phyloP scores from a whole-genome alignment of 352 stramenopile species.

The Phytophthora sansomeana region DNA sequence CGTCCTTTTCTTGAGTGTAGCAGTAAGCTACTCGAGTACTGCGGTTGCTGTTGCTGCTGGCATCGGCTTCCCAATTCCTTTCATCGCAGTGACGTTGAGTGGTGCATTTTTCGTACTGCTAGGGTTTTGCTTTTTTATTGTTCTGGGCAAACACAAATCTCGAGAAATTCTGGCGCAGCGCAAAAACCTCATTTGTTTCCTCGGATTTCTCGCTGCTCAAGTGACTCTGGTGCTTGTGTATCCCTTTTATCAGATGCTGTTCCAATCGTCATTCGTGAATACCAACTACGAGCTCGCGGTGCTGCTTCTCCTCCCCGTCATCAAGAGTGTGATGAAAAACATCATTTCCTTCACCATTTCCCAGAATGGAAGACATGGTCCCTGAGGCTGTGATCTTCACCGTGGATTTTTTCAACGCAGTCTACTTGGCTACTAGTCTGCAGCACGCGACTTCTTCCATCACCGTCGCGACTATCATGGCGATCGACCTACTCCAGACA shows the following conservation, averaged over 20 bases:
- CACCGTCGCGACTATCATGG: slow-evolving; percentile 11
- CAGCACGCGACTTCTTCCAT: slow-evolving; percentile 15
- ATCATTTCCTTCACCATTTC: slow-evolving; percentile 13
- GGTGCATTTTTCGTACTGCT: neutral
- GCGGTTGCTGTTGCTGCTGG: slow-evolving; percentile 11
- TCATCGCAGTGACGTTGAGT: slow-evolving; percentile 18
- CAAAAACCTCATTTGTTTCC: slow-evolving; percentile 4
- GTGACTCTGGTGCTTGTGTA: slow-evolving; percentile 18
- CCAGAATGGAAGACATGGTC: slow-evolving; percentile 24
- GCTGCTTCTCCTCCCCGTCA: slow-evolving; percentile 12
- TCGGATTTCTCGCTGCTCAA: slow-evolving; percentile 18
- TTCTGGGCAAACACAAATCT: neutral
- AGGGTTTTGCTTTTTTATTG: neutral
- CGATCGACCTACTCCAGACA: slow-evolving; percentile 4
- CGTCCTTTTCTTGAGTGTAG: slow-evolving; percentile 5
- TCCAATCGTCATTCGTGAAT: neutral
- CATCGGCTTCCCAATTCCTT: slow-evolving; percentile 25
- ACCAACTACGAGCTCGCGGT: neutral
- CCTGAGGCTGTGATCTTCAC: slow-evolving; percentile 25
- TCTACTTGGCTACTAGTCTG: slow-evolving; percentile 28
- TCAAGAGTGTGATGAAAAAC: slow-evolving; percentile 29
- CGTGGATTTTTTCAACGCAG: slow-evolving; percentile 32
- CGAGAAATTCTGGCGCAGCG: slow-evolving; percentile 1
- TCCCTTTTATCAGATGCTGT: slow-evolving; percentile 23
- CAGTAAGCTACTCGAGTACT: neutral